Evolutionary conservation across 2,329 filamentous ascomycete species (phyloP).

Genomic region (Acrocalymma vagum): DNA sequence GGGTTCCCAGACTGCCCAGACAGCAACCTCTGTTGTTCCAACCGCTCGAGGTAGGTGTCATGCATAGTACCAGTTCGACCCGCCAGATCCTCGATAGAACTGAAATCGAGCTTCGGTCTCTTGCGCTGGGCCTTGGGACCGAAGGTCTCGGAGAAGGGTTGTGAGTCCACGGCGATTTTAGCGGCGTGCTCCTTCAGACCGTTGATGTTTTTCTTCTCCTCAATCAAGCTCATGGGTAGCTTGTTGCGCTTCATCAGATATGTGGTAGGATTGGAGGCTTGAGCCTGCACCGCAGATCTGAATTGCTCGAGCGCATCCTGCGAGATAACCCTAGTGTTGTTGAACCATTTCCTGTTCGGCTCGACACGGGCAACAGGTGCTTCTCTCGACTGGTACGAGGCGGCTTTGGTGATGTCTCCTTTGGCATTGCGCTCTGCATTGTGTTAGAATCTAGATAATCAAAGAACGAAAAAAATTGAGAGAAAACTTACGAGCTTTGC

Average conservation of each 20-base stretch:
- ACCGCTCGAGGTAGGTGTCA: conserved; percentile 79
- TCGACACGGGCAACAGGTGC: conserved; percentile 86
- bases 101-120: conserved; percentile 85
- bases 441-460: too few species aligned
- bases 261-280: conserved; percentile 88
- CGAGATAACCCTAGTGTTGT: conserved; percentile 88
- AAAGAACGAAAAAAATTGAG: too few species aligned
- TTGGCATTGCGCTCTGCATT: conserved; percentile 82
- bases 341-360: conserved; percentile 98
- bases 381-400: conserved; percentile 83
- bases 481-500: too few species aligned
- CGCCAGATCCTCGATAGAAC: conserved; percentile 82
- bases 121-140: conserved; percentile 94
- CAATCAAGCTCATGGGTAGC: conserved; percentile 92
- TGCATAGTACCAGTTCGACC: conserved; percentile 82
- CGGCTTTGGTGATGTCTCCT: conserved; percentile 86
- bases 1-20: conserved; percentile 73
- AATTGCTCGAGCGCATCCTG: conserved; percentile 89
- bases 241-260: conserved; percentile 98
- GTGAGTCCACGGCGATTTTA: conserved; percentile 90
- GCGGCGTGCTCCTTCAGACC: conserved; percentile 91
- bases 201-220: conserved; percentile 76
- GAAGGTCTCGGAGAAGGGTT: conserved; percentile 88
- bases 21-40: conserved; percentile 80
- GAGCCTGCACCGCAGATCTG: conserved; percentile 89